A percentile compares a stretch with the other conserved stretches of the same genome.
These are phyloP conservation scores for Primulina eburnea DNA, from an alignment of 257 asterid genomes.

Conservation along the genomic window DNA sequence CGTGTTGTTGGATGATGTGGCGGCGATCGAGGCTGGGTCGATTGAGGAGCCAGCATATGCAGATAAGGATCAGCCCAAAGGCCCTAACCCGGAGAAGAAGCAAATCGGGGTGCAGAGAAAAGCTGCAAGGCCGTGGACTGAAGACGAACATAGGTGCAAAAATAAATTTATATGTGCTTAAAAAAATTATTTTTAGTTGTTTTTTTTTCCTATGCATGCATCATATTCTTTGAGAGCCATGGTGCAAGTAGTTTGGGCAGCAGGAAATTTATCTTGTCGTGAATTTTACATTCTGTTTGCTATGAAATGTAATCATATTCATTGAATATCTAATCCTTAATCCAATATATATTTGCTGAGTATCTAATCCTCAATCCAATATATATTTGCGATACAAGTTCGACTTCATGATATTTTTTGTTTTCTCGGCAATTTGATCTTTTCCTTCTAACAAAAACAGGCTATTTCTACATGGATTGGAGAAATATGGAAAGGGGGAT, in stretches of 20 bases:
- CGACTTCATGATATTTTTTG: neutral
- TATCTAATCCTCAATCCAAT: neutral
- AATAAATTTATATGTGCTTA: too few relatives aligned
- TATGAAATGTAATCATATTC: neutral
- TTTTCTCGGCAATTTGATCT: neutral
- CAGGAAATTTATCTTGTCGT: too few relatives aligned
- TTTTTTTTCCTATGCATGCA: neutral
- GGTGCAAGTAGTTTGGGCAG: neutral
- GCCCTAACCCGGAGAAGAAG: constrained; percentile 34
- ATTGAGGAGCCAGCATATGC: constrained; percentile 38
- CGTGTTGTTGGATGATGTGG: constrained; percentile 41
- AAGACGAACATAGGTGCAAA: constrained; percentile 49
- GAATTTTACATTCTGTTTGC: neutral
- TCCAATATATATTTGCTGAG: too few relatives aligned
- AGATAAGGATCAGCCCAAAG: constrained; percentile 21
- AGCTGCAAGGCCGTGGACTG: constrained; percentile 52
- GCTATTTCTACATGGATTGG: constrained; percentile 45
- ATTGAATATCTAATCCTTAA: neutral
- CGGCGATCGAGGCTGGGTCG: constrained; percentile 43
- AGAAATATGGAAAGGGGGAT: constrained; percentile 50
- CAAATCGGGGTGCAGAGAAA: constrained; percentile 31
- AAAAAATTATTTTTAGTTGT: neutral
- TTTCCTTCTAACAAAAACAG: constrained; percentile 21
- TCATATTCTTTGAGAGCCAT: neutral
- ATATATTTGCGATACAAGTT: too few relatives aligned